Conservation (phyloP, 164 flowering plant species). For the Vitis rotundifolia region DNA sequence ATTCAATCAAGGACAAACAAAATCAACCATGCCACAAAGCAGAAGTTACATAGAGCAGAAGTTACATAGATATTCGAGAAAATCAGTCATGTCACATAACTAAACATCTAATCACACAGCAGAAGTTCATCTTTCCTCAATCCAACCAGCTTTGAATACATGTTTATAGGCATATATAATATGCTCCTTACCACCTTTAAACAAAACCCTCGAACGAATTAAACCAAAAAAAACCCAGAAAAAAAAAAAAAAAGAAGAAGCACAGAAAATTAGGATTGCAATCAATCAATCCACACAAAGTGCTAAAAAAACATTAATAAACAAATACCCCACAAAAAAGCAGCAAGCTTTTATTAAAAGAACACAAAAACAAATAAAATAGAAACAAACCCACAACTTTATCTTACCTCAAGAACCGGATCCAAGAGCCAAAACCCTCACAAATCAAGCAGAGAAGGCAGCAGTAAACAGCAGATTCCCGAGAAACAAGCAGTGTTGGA, state of each 20-base stretch:
- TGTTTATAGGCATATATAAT: too few species aligned
- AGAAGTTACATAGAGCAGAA: too few species aligned
- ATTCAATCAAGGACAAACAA: too few species aligned
- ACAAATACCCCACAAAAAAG: background rate
- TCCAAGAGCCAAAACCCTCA: conserved; percentile 13
- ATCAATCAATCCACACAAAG: too few species aligned
- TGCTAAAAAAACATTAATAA: background rate
- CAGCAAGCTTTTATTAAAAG: too few species aligned
- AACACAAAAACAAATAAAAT: conserved; percentile 3
- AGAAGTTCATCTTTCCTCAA: too few species aligned
- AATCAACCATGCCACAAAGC: too few species aligned
- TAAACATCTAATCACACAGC: too few species aligned
- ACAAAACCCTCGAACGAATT: background rate
- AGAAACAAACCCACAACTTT: background rate
- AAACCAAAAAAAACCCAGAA: background rate
- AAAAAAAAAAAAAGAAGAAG: background rate
- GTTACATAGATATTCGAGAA: too few species aligned
- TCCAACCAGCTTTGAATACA: too few species aligned
- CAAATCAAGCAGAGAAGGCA: background rate
- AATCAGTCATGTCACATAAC: too few species aligned
- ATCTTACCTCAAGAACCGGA: conserved; percentile 15
- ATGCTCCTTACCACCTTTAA: background rate
- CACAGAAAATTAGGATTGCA: background rate
- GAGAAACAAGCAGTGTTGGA: background rate
- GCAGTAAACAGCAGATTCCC: background rate